phyloP scores from a whole-genome alignment of 345 rosid species.

The Gossypioides kirkii region DNA sequence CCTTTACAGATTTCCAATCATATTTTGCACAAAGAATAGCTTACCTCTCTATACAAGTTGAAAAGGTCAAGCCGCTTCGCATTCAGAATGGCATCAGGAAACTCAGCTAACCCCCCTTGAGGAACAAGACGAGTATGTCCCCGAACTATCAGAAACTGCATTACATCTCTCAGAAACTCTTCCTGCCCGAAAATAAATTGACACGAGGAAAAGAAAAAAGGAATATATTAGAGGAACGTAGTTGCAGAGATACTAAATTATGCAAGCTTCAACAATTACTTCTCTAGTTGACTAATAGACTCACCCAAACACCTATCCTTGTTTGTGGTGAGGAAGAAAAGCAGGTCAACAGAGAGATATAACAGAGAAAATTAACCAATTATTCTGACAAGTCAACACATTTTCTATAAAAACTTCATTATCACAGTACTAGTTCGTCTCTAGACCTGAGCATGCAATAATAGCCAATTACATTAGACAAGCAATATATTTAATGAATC shows the following conservation, averaged over 20 bases:
- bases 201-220: neutral
- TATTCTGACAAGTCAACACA: neutral
- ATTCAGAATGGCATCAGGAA: constrained; percentile 94
- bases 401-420: neutral
- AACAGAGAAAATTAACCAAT: neutral
- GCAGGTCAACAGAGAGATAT: neutral
- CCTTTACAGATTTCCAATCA: constrained; percentile 7
- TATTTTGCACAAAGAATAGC: constrained; percentile 1
- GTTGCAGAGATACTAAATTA: neutral
- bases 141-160: constrained; percentile 89
- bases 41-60: constrained; percentile 96
- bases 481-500: neutral
- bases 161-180: constrained; percentile 93
- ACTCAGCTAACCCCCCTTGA: constrained; percentile 86
- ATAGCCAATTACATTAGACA: neutral
- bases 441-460: neutral
- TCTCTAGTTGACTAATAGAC: neutral
- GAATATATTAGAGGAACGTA: neutral
- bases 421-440: neutral
- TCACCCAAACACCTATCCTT: neutral
- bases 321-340: neutral
- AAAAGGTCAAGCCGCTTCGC: constrained; percentile 95
- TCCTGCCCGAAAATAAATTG: constrained; percentile 47
- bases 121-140: constrained; percentile 98
- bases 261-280: neutral